Evolutionary conservation across 2,329 filamentous ascomycete species (phyloP).

Genomic region (Purpureocillium lavendulum): DNA sequence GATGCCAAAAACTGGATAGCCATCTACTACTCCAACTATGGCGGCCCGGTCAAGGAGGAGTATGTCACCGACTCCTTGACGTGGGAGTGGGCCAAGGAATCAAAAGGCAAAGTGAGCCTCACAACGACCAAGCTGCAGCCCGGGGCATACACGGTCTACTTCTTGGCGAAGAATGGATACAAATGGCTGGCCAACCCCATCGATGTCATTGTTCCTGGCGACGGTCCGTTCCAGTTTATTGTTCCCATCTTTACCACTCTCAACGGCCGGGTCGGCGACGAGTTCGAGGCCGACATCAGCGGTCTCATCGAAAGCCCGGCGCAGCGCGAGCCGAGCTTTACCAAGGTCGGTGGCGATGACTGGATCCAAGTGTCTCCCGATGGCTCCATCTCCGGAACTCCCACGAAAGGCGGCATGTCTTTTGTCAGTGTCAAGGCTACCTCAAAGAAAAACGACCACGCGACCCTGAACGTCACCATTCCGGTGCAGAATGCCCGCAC

Average conservation of each 20-base stretch:
- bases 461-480: slow-evolving; percentile 20
- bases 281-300: slow-evolving; percentile 19
- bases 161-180: slow-evolving; percentile 26
- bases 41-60: slow-evolving; percentile 23
- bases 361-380: slow-evolving; percentile 24
- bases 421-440: slow-evolving; percentile 19
- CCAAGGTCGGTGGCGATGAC: slow-evolving; percentile 11
- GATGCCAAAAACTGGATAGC: slow-evolving; percentile 28
- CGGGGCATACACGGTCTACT: slow-evolving; percentile 26
- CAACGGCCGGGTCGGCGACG: slow-evolving; percentile 26
- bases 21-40: slow-evolving; percentile 22
- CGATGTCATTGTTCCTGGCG: slow-evolving; percentile 15
- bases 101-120: slow-evolving; percentile 18
- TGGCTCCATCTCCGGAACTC: slow-evolving; percentile 27
- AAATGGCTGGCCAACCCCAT: slow-evolving; percentile 25
- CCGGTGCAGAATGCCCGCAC: slow-evolving; percentile 17
- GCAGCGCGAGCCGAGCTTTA: slow-evolving; percentile 16
- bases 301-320: slow-evolving; percentile 22
- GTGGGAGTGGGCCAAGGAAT: slow-evolving; percentile 23
- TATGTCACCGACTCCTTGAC: slow-evolving; percentile 17
- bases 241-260: slow-evolving; percentile 19
- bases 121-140: slow-evolving; percentile 13
- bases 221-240: slow-evolving; percentile 19
- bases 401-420: slow-evolving; percentile 11
- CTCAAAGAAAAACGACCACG: slow-evolving; percentile 13